Evolutionary conservation across 1,139 yeast species (phyloP).

Genomic region (Meyerozyma sp.): DNA sequence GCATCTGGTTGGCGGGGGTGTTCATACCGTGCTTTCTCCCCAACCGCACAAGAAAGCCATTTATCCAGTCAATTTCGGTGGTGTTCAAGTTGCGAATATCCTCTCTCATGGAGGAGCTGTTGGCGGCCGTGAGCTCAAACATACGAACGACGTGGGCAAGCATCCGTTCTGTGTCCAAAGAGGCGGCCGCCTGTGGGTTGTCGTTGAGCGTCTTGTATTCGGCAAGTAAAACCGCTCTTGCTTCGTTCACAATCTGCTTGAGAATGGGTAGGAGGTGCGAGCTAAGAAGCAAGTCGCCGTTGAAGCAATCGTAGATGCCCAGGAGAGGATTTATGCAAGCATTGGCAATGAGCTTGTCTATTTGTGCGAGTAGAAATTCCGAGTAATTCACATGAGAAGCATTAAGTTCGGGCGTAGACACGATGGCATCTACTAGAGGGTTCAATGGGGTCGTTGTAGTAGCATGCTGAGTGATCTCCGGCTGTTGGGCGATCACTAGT

Average conservation of each 20-base stretch:
- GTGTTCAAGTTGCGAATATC: constrained; percentile 57
- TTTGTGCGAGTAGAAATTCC: constrained; percentile 58
- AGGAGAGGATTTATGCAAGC: constrained; percentile 74
- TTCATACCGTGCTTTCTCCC: constrained; percentile 39
- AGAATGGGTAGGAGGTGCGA: constrained; percentile 26
- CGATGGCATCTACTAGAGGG: constrained; percentile 32
- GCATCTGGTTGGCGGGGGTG: constrained; percentile 43
- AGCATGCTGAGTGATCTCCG: neutral
- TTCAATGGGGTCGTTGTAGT: neutral
- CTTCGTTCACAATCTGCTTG: constrained; percentile 42
- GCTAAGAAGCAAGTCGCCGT: constrained; percentile 58
- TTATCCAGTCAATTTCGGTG: constrained; percentile 77
- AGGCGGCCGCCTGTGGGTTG: constrained; percentile 31
- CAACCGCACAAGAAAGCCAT: constrained; percentile 59
- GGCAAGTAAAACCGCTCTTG: constrained; percentile 30
- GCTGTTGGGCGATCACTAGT: constrained; percentile 44
- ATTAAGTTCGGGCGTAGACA: constrained; percentile 29
- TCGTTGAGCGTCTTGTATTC: constrained; percentile 28
- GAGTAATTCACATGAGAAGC: constrained; percentile 43
- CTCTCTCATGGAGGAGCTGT: constrained; percentile 85
- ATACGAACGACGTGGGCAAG: constrained; percentile 43
- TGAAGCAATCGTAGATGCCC: constrained; percentile 60
- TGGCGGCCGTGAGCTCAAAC: constrained; percentile 44
- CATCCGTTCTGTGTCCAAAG: constrained; percentile 39
- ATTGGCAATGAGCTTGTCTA: constrained; percentile 71